A percentile compares a stretch with the other conserved stretches of the same genome.
These are phyloP conservation scores for Coprinopsis sp. DNA, from an alignment of 768 basidiomycete genomes.

Conservation along the genomic window DNA sequence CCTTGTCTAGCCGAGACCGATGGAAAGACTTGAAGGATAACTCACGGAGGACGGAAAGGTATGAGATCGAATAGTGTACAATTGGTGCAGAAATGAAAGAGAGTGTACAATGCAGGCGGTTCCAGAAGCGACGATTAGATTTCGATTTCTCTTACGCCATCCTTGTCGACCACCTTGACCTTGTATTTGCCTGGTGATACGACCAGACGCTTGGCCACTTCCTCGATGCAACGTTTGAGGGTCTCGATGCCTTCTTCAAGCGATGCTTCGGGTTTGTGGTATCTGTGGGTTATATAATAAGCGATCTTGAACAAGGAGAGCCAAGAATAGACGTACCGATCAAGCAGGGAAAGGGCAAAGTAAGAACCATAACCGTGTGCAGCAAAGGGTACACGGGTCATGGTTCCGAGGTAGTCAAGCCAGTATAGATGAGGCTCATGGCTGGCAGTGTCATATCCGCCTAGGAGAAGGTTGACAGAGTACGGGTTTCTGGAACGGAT, in stretches of 20 bases:
- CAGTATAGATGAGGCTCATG: conserved; percentile 80
- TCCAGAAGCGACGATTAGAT: conserved; percentile 36
- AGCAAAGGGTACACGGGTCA: conserved; percentile 83
- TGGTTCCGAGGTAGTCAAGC: conserved; percentile 94
- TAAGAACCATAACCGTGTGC: conserved; percentile 95
- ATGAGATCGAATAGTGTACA: no score
- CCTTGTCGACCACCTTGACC: conserved; percentile 89
- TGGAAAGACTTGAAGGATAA: no score
- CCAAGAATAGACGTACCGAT: conserved; percentile 52
- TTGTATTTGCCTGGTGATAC: conserved; percentile 80
- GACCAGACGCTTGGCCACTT: conserved; percentile 80
- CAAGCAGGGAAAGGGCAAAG: conserved; percentile 88
- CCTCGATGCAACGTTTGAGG: conserved; percentile 81
- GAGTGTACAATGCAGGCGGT: no score
- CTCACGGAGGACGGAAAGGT: no score
- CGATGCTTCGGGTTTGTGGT: conserved; percentile 84
- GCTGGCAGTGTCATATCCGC: conserved; percentile 82
- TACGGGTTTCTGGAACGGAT: conserved; percentile 86
- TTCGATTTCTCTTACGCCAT: conserved; percentile 80
- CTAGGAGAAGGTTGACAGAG: conserved; percentile 87
- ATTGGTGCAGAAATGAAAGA: no score
- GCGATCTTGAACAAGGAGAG: conserved; percentile 2
- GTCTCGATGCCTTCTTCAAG: conserved; percentile 84
- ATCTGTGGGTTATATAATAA: conserved; percentile 39
- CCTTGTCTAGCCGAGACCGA: no score